A percentile compares a stretch with the other conserved stretches of the same genome.
phyloP scores from a whole-genome alignment of 2,329 filamentous ascomycete genomes.

The Hirsutella thompsonii region DNA sequence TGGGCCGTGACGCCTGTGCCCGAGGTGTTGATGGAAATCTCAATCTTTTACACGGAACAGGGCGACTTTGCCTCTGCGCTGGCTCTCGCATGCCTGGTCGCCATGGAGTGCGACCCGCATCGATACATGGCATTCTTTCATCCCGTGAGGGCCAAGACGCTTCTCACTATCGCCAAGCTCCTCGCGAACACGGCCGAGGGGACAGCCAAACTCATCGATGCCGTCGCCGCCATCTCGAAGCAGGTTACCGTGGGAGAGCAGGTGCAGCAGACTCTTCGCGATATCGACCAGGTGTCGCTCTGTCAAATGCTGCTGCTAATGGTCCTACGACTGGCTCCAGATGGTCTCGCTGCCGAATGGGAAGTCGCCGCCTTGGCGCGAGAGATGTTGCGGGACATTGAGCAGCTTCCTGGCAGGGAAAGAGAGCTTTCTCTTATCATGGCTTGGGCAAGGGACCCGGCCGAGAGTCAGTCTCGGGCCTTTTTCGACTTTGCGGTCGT shows the following conservation, averaged over 20 bases:
- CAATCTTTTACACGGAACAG: slow-evolving; percentile 29
- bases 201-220: slow-evolving; percentile 14
- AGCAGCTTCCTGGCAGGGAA: slow-evolving; percentile 30
- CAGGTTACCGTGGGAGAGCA: slow-evolving; percentile 10
- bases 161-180: slow-evolving; percentile 38
- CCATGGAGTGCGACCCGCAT: slow-evolving; percentile 35
- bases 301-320: slow-evolving; percentile 40
- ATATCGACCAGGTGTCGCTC: slow-evolving; percentile 38
- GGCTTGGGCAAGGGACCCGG: slow-evolving; percentile 28
- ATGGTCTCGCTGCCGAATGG: slow-evolving; percentile 32
- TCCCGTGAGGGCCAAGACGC: slow-evolving; percentile 33
- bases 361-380: slow-evolving; percentile 28
- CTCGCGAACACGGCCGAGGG: slow-evolving; percentile 34
- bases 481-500: slow-evolving; percentile 39
- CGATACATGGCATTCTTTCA: slow-evolving; percentile 36
- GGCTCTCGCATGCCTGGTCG: slow-evolving; percentile 32
- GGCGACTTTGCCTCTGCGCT: slow-evolving; percentile 30
- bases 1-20: slow-evolving; percentile 39
- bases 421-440: slow-evolving; percentile 29
- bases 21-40: slow-evolving; percentile 29
- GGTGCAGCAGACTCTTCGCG: slow-evolving; percentile 19
- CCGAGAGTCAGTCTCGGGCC: slow-evolving; percentile 21
- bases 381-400: slow-evolving; percentile 35
- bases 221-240: slow-evolving; percentile 12
- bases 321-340: slow-evolving; percentile 26